Percentiles rank a stretch among this genome's conserved stretches.
Evolutionary conservation across 257 asterid genomes (phyloP).

Genomic region (Buddleja alternifolia): DNA sequence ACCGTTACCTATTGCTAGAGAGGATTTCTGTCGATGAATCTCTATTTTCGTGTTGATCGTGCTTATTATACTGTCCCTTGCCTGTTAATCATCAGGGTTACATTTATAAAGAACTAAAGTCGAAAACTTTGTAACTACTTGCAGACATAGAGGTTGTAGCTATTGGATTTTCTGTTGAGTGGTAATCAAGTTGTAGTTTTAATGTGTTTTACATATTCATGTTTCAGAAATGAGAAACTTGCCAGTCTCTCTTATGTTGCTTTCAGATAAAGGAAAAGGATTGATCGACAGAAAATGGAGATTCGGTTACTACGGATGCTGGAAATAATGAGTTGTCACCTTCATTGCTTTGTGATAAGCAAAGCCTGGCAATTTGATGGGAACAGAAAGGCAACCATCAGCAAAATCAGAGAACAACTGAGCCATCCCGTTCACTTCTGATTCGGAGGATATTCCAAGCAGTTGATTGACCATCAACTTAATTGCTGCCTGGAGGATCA

Average conservation of each 20-base stretch:
- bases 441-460: conserved; percentile 74
- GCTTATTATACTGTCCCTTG: conserved; percentile 68
- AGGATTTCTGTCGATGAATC: conserved; percentile 47
- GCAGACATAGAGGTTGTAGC: neutral
- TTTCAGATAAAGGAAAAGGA: neutral
- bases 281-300: too few relatives aligned
- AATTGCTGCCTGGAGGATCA: conserved; percentile 63
- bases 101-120: too few relatives aligned
- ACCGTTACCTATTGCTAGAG: conserved; percentile 52
- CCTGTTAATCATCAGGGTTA: conserved; percentile 54
- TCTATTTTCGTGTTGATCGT: conserved; percentile 67
- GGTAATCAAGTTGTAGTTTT: too few relatives aligned
- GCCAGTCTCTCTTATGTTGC: too few relatives aligned
- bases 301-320: too few relatives aligned
- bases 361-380: conserved; percentile 79
- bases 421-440: conserved; percentile 79
- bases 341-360: conserved; percentile 91
- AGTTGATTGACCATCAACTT: conserved; percentile 93
- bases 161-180: too few relatives aligned
- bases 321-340: conserved; percentile 44
- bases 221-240: too few relatives aligned
- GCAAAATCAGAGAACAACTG: conserved; percentile 80
- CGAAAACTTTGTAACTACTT: neutral
- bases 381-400: conserved; percentile 91
- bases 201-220: too few relatives aligned